Conservation (phyloP, 2,329 filamentous ascomycete species). For the Colletotrichum sp. region DNA sequence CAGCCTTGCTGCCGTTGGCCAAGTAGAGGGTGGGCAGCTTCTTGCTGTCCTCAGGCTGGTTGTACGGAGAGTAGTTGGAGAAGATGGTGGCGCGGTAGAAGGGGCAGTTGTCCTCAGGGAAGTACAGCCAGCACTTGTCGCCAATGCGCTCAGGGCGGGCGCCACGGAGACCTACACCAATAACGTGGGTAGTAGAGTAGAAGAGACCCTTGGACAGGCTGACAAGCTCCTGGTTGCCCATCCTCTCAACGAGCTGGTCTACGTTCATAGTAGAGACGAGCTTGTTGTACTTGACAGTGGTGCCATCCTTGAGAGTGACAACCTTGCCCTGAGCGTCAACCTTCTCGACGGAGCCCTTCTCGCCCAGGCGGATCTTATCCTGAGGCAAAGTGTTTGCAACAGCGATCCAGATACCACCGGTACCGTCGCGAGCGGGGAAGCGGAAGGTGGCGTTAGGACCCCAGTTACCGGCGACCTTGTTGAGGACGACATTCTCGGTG, state of each 20-base stretch:
- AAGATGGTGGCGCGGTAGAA: slow-evolving; percentile 99
- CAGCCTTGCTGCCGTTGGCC: slow-evolving; percentile 83
- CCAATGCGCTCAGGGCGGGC: slow-evolving; percentile 92
- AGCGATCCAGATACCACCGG: slow-evolving; percentile 98
- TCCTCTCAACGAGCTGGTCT: slow-evolving; percentile 83
- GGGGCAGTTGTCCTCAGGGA: slow-evolving; percentile 97
- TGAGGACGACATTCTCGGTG: slow-evolving; percentile 91
- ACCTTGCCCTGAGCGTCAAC: slow-evolving; percentile 86
- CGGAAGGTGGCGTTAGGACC: slow-evolving; percentile 98
- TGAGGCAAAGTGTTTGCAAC: slow-evolving; percentile 92
- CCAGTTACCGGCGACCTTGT: slow-evolving; percentile 97
- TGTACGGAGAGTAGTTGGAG: slow-evolving; percentile 99
- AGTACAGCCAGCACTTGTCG: slow-evolving; percentile 99
- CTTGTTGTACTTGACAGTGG: slow-evolving; percentile 88
- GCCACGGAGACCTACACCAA: slow-evolving; percentile 94
- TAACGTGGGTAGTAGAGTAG: slow-evolving; percentile 97
- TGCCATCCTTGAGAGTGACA: slow-evolving; percentile 83
- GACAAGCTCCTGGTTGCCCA: slow-evolving; percentile 86
- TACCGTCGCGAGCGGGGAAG: slow-evolving; percentile 94
- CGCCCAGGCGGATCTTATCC: slow-evolving; percentile 90
- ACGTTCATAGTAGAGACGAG: slow-evolving; percentile 96
- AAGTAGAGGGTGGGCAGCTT: slow-evolving; percentile 89
- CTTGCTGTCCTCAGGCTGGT: slow-evolving; percentile 83
- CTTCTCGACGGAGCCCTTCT: slow-evolving; percentile 82
- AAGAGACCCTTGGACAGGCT: slow-evolving; percentile 87